Conservation (phyloP, 352 stramenopile species). For the Nothophytophthora sp. region DNA sequence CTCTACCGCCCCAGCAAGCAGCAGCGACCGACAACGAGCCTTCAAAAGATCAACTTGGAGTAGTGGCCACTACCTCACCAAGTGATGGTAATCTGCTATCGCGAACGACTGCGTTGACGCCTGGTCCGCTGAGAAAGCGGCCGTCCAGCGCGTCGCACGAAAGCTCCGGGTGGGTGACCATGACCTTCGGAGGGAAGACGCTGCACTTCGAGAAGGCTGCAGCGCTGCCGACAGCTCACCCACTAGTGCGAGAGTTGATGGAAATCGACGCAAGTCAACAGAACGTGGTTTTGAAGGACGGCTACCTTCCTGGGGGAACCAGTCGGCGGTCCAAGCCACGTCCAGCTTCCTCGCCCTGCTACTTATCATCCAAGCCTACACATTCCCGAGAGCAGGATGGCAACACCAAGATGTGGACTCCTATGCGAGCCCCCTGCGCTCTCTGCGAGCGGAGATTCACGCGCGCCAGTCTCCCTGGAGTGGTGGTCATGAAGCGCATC, state of each 20-base stretch:
- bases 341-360: constrained; percentile 27
- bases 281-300: neutral
- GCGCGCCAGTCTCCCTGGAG: constrained; percentile 35
- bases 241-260: too few species aligned
- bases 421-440: constrained; percentile 31
- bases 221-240: neutral
- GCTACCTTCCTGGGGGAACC: neutral
- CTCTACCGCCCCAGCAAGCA: too few species aligned
- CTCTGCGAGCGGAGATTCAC: constrained; percentile 52
- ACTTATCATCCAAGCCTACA: constrained; percentile 19
- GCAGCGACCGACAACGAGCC: too few species aligned
- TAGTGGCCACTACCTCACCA: neutral
- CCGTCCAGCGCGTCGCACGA: constrained; percentile 29
- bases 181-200: constrained; percentile 34
- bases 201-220: constrained; percentile 39
- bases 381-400: neutral
- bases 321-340: constrained; percentile 13
- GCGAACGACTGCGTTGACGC: neutral
- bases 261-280: neutral
- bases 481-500: constrained; percentile 55
- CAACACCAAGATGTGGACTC: constrained; percentile 25
- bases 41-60: too few species aligned
- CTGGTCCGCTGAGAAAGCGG: constrained; percentile 6
- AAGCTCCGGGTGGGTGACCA: constrained; percentile 36
- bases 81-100: neutral